Evolutionary conservation across 257 asterid genomes (phyloP), one percentile per base, ranked within the genome.

Genomic region (Gentiana macrophylla): DNA sequence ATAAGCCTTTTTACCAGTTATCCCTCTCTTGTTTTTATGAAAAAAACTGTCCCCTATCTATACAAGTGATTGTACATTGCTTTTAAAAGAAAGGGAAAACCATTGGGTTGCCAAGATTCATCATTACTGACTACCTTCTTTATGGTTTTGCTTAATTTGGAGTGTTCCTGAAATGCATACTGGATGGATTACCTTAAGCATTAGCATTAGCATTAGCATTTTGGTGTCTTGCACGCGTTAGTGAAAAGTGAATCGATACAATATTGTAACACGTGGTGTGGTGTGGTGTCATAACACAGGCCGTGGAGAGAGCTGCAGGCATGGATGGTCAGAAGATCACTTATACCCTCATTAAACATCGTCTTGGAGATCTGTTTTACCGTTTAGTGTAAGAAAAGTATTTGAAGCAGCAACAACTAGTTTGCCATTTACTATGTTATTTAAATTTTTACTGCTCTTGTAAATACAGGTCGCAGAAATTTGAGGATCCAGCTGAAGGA

Each of bases 401-500:
- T 34, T 53, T 86, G 67, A 53, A 13, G 36, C 60, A 43, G 41
- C 12, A 68, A 78, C 34, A 24, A 24, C 24, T 24, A 24, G 24
- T 24, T 24, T 24, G 24, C 83, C 72, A 79, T 82, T 44, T 84
- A 92, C 70, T 89, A 24, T 75, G 81, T 49, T 35, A 1, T 7
- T 47, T 36, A 3, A 54, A 32, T 50, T 58, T 41, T 5, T 35
- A 35, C n/a, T 44, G 36, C 7, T 24, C 24, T 24, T 24, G 24
- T 56, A n/a, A 32, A 44, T 64, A 70, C 89, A 91, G 98, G 77
- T 91, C 96, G n/a, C 98, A 91, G 70, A 91, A 91, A 75, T 91
- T 91, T 12, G 98, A 91, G 83, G 98, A 91, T 51, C 98, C 98
- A 37, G 98, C 95, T 7, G 98, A 91, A 78, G 98, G 98, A 41